These are phyloP conservation scores for Typha latifolia DNA, from an alignment of 176 grass and related monocot genomes.

Conservation along the genomic window DNA sequence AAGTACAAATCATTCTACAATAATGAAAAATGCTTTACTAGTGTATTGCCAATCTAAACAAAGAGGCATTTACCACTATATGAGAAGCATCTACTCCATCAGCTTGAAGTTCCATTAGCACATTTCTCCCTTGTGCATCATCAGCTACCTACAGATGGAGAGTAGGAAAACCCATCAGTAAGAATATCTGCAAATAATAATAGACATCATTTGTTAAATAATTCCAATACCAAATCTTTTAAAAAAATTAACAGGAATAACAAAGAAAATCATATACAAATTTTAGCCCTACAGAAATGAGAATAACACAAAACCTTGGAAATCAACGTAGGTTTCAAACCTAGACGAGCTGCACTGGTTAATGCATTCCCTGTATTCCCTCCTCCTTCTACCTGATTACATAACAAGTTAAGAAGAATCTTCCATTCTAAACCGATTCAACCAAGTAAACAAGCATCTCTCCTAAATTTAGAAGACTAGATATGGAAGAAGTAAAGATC, in stretches of 20 bases:
- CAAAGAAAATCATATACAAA: not conserved
- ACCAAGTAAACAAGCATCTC: not conserved
- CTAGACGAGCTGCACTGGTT: conserved; percentile 62
- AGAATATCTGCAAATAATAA: not conserved
- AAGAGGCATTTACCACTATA: conserved; percentile 39
- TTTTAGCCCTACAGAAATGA: not conserved
- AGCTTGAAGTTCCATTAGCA: conserved; percentile 57
- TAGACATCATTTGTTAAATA: not conserved
- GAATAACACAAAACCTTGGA: conserved; percentile 41
- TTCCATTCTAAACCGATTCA: not conserved
- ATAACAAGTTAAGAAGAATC: not conserved
- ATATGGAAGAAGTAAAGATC: too few species aligned
- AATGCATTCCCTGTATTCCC: conserved; percentile 91
- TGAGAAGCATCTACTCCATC: conserved; percentile 72
- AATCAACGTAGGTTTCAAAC: conserved; percentile 53
- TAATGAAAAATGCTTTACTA: not conserved
- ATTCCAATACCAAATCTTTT: not conserved
- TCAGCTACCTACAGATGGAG: conserved; percentile 32
- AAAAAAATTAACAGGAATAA: not conserved
- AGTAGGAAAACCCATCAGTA: not conserved
- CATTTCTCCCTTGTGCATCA: conserved; percentile 56
- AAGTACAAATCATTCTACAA: not conserved
- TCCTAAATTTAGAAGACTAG: not conserved
- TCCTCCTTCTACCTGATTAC: conserved; percentile 52
- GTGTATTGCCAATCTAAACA: not conserved